Evolutionary conservation across 129 eudicot species (phyloP).

Genomic region (Flaveria linearis): DNA sequence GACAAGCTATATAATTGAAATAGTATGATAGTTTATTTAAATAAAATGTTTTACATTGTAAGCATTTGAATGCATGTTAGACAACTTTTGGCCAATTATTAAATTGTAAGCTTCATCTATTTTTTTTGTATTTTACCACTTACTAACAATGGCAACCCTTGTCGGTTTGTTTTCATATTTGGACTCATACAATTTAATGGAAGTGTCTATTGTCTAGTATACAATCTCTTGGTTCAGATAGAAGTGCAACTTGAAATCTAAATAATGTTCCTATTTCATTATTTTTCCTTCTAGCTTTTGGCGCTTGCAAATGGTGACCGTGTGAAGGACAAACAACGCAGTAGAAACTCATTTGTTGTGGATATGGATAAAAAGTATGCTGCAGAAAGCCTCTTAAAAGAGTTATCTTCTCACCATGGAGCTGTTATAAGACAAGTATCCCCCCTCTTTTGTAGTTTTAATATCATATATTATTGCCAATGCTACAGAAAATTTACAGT

Average conservation of each 20-base stretch:
- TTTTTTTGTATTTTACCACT: neutral
- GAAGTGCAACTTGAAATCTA: neutral
- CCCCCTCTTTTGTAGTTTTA: neutral
- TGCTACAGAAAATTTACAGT: neutral
- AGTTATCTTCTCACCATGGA: constrained; percentile 74
- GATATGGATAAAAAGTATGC: constrained; percentile 96
- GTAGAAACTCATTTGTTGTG: constrained; percentile 92
- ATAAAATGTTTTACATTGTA: neutral
- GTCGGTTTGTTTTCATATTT: neutral
- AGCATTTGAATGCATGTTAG: neutral
- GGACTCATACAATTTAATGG: neutral
- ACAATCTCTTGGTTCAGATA: constrained; percentile 18
- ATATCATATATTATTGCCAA: neutral
- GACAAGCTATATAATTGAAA: neutral
- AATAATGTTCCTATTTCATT: neutral
- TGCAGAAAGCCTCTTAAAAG: constrained; percentile 82
- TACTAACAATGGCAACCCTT: neutral
- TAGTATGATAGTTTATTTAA: neutral
- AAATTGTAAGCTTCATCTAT: neutral
- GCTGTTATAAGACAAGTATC: constrained; percentile 77
- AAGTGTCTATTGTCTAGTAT: neutral
- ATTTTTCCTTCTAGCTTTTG: constrained; percentile 56
- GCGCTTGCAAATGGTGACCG: constrained; percentile 97
- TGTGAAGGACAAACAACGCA: constrained; percentile 97
- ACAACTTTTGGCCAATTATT: constrained; percentile 2